These are phyloP conservation scores for Mucor circinelloides DNA, from an alignment of 371 early-diverging fungal species.

Conservation along the genomic window DNA sequence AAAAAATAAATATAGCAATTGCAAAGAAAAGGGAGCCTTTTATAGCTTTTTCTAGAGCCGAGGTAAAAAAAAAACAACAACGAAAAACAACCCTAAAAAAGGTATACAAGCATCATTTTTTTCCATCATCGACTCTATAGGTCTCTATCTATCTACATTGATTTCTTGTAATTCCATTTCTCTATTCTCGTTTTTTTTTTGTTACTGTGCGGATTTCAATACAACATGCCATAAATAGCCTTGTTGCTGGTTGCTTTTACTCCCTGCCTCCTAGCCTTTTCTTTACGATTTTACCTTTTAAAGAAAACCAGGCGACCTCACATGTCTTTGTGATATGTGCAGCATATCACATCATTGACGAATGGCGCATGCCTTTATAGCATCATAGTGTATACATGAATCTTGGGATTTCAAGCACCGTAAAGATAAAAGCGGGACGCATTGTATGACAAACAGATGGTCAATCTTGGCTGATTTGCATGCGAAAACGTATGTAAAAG, in stretches of 20 bases:
- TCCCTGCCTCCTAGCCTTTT: not conserved
- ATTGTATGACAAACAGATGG: not conserved
- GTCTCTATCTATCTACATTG: not conserved
- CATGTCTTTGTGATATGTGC: not conserved
- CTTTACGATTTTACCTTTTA: not conserved
- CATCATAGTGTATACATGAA: not conserved
- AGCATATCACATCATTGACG: not conserved
- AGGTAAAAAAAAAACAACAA: not conserved
- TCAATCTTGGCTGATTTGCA: not conserved
- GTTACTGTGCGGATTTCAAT: not conserved
- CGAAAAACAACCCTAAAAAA: not conserved
- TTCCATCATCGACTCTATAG: not conserved
- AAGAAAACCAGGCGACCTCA: slow-evolving; percentile 8
- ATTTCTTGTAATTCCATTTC: not conserved
- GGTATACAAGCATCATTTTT: not conserved
- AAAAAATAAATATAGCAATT: not conserved
- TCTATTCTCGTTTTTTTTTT: not conserved
- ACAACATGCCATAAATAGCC: not conserved
- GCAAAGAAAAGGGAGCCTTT: not conserved
- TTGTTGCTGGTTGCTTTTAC: not conserved
- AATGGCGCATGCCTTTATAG: not conserved
- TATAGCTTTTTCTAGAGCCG: not conserved
- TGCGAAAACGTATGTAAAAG: not conserved
- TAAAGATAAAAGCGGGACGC: not conserved
- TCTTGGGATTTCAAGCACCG: not conserved